Conservation (phyloP, 805 yeast genomes). For the Wickerhamiella qilinensis region DNA sequence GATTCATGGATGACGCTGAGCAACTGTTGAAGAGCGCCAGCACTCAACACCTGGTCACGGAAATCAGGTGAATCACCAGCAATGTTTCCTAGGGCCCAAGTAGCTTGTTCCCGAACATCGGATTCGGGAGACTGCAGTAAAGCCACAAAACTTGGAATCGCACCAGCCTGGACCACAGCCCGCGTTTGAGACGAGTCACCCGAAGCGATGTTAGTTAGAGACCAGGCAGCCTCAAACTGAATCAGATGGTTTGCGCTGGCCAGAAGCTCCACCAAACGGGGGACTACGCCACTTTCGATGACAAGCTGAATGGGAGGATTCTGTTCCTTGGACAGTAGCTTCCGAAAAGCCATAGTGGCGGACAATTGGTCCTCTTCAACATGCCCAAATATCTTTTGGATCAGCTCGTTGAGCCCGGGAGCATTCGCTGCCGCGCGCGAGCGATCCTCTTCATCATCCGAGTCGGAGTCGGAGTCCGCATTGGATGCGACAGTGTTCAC, state of each 20-base stretch:
- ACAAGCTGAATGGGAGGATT: constrained; percentile 94
- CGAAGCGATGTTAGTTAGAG: constrained; percentile 94
- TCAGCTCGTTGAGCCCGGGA: constrained; percentile 32
- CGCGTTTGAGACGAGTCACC: constrained; percentile 82
- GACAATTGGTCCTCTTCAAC: constrained; percentile 68
- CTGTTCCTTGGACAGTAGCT: constrained; percentile 80
- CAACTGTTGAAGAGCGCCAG: constrained; percentile 82
- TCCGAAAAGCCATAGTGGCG: constrained; percentile 88
- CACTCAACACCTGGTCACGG: constrained; percentile 75
- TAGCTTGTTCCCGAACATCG: constrained; percentile 96
- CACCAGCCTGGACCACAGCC: constrained; percentile 82
- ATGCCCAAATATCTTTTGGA: constrained; percentile 58
- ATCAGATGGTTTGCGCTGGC: constrained; percentile 54
- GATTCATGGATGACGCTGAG: constrained; percentile 61
- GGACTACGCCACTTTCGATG: constrained; percentile 85
- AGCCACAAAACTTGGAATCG: constrained; percentile 80
- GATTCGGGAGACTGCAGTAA: constrained; percentile 63
- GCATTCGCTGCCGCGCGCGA: too few relatives aligned
- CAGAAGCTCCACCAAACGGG: constrained; percentile 79
- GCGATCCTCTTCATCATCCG: constrained; percentile 31
- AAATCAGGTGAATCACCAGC: constrained; percentile 90
- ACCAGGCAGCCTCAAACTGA: constrained; percentile 98
- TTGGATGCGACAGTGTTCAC: constrained; percentile 33
- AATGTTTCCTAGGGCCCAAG: constrained; percentile 98
- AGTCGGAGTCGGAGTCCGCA: constrained; percentile 35